Evolutionary conservation across 352 stramenopile genomes (phyloP).

Genomic region (Phytophthora nicotianae): DNA sequence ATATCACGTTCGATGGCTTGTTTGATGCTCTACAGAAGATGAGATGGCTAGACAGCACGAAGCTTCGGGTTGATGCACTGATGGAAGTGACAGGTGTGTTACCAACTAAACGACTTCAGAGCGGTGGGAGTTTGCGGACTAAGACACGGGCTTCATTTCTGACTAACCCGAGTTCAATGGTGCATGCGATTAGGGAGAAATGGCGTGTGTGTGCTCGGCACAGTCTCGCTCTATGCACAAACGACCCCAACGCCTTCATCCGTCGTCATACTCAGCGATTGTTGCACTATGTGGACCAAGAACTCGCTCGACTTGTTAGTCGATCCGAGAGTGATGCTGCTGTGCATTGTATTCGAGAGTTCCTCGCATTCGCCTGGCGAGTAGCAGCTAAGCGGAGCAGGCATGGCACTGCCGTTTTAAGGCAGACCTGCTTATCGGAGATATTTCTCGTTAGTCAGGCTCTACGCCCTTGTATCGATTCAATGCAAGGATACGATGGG

Average conservation of each 20-base stretch:
- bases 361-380: conserved; percentile 50
- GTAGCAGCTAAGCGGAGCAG: conserved; percentile 40
- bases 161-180: conserved; percentile 3
- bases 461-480: conserved; percentile 29
- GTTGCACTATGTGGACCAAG: conserved; percentile 27
- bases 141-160: conserved; percentile 6
- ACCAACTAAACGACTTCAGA: neutral
- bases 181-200: conserved; percentile 28
- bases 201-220: conserved; percentile 44
- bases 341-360: conserved; percentile 44
- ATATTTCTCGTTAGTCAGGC: conserved; percentile 48
- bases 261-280: conserved; percentile 34
- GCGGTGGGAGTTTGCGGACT: neutral
- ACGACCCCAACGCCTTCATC: conserved; percentile 63
- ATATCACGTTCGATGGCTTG: conserved; percentile 48
- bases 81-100: conserved; percentile 6
- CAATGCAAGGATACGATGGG: conserved; percentile 20
- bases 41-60: conserved; percentile 38
- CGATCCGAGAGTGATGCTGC: conserved; percentile 4
- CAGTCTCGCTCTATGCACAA: conserved; percentile 46
- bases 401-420: neutral
- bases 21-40: conserved; percentile 37
- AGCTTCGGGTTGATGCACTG: conserved; percentile 34
- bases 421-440: conserved; percentile 47
- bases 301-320: conserved; percentile 10